Base-by-base conservation (phyloP, 2,329 filamentous ascomycete genomes). In the Rhynchosporium agropyri region DNA sequence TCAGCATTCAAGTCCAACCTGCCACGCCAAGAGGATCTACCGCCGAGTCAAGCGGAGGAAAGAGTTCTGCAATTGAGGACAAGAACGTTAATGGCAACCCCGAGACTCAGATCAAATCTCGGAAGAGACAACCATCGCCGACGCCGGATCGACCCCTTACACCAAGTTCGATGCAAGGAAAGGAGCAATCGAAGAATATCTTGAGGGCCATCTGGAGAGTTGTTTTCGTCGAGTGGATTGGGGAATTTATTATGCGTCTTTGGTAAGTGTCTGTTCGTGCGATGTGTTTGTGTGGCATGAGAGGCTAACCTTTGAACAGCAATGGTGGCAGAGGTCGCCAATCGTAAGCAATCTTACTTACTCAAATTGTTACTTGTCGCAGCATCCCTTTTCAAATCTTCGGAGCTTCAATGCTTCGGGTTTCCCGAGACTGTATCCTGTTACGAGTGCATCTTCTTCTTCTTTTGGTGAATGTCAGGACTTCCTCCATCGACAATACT, bases 171-270 rank as follows among this genome's bases (percentile, higher is more conserved):
- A 65, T 73, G 43, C 68, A 68, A 26, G 60, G 63, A 10, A 67
- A 70, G 46, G 69, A 70, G n/a, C 68, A 70, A 57, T 66, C 66
- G 4, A 65, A 62, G 51, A 72, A 69, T 56, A 67, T 73, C 49
- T 46, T 76, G 49, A 71, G 70, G 57, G 69, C 67, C 31, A 74
- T 76, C 66, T 76, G 71, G 67, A 69, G 70, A 58, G 63, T 74
- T 20, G 65, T 76, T 20, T 74, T 75, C 54, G 70, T 76, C 29
- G 72, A 74, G 38, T 76, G 74, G 74, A 73, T 76, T 53, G 74
- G 75, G 48, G 73, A 72, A 50, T 58, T 76, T 9, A 62, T 74
- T 26, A 62, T 61, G 48, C 67, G 66, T 58, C 57, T 74, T 28
- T 73, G 71, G 50, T 53, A 26, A 53, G 50, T 26, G 4, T 9